phyloP scores from a whole-genome alignment of 352 stramenopile genomes.

The Pilasporangium apinafurcum region DNA sequence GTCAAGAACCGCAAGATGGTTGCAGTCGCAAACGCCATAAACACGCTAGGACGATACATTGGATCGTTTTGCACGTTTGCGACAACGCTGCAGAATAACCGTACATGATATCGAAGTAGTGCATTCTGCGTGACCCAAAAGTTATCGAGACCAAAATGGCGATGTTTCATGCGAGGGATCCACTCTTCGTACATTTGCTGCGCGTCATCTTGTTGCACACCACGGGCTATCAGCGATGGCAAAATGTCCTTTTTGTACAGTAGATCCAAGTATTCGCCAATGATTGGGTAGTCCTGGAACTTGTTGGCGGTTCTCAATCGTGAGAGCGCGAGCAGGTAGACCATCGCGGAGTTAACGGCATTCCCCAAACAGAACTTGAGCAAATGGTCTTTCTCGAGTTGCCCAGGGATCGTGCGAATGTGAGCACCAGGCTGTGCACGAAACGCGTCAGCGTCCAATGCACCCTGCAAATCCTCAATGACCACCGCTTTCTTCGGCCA shows the following conservation, averaged over 20 bases:
- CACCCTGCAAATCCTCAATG: slow-evolving; percentile 50
- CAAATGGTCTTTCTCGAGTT: slow-evolving; percentile 78
- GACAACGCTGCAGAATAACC: slow-evolving; percentile 28
- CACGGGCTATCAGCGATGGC: slow-evolving; percentile 26
- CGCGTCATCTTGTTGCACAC: slow-evolving; percentile 21
- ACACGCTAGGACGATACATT: slow-evolving; percentile 21
- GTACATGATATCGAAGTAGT: slow-evolving; percentile 34
- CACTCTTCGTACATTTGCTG: slow-evolving; percentile 74
- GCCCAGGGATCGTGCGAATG: slow-evolving; percentile 19
- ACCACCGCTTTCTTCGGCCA: slow-evolving; percentile 55
- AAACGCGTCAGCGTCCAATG: slow-evolving; percentile 21
- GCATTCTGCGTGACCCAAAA: slow-evolving; percentile 93
- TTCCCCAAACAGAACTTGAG: slow-evolving; percentile 91
- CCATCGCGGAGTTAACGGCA: slow-evolving; percentile 88
- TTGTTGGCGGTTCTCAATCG: slow-evolving; percentile 27
- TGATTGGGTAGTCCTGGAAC: slow-evolving; percentile 14
- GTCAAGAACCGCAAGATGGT: slow-evolving; percentile 45
- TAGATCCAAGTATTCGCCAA: slow-evolving; percentile 76
- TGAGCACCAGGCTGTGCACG: slow-evolving; percentile 38
- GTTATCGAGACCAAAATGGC: slow-evolving; percentile 86
- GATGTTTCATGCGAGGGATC: slow-evolving; percentile 78
- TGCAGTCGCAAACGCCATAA: slow-evolving; percentile 47
- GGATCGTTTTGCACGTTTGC: slow-evolving; percentile 11
- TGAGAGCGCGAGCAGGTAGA: slow-evolving; percentile 65
- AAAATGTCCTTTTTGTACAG: slow-evolving; percentile 80